phyloP scores from a whole-genome alignment of 129 eudicot genomes.

The Helichrysum umbraculigerum region DNA sequence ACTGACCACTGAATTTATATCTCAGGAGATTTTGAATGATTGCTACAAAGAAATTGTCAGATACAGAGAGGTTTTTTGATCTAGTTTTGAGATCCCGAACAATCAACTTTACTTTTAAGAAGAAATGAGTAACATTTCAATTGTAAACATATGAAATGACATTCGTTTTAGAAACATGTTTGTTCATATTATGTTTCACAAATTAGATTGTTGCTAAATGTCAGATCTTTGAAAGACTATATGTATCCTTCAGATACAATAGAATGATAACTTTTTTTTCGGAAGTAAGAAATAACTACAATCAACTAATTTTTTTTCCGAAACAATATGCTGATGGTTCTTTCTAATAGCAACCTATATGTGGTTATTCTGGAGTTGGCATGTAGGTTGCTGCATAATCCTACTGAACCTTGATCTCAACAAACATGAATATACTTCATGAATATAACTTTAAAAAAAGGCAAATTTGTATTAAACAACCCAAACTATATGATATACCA shows the following conservation, averaged over 20 bases:
- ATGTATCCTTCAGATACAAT: neutral
- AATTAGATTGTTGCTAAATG: neutral
- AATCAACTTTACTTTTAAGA: neutral
- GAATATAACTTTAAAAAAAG: no score
- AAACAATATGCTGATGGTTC: neutral
- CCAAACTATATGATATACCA: neutral
- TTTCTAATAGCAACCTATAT: no score
- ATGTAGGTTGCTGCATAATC: neutral
- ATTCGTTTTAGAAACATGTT: neutral
- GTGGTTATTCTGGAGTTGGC: neutral
- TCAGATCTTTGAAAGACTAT: neutral
- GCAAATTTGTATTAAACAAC: neutral
- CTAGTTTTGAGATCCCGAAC: neutral
- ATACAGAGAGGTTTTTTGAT: neutral
- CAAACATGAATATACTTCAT: neutral
- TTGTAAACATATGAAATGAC: neutral
- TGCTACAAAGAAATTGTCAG: neutral
- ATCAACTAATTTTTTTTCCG: neutral
- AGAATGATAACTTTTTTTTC: neutral
- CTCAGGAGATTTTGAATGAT: neutral
- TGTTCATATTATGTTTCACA: neutral
- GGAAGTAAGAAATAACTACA: neutral
- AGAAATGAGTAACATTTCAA: neutral
- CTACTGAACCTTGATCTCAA: neutral
- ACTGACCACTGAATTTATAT: neutral